phyloP scores from a whole-genome alignment of 371 early-diverging fungal genomes.

The Saksenaea vasiformis region DNA sequence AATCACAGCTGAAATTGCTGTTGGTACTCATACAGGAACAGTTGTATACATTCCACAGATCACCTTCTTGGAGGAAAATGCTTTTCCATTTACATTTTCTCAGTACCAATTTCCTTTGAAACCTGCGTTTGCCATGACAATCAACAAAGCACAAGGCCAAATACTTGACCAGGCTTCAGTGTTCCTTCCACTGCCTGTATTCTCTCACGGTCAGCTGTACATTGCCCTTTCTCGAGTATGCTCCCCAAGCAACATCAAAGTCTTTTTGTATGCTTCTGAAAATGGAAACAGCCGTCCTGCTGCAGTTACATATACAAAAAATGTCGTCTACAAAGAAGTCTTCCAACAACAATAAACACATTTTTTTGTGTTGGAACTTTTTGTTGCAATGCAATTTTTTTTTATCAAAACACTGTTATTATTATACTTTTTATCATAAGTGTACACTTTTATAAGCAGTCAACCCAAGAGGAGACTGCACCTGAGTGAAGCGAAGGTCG shows the following conservation, averaged over 20 bases:
- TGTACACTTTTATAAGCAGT: too few species aligned
- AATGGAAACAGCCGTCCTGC: neutral
- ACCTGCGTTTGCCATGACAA: slow-evolving; percentile 28
- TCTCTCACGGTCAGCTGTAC: slow-evolving; percentile 23
- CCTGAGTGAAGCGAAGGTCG: too few species aligned
- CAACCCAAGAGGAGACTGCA: too few species aligned
- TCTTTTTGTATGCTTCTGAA: neutral
- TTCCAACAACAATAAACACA: too few species aligned
- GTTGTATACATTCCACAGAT: neutral
- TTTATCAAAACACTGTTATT: too few species aligned
- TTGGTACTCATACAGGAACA: slow-evolving; percentile 5
- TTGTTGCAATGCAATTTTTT: too few species aligned
- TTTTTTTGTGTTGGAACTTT: too few species aligned
- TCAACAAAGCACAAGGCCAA: slow-evolving; percentile 30
- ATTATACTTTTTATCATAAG: too few species aligned
- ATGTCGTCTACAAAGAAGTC: too few species aligned
- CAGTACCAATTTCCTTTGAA: slow-evolving; percentile 23
- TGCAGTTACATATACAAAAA: too few species aligned
- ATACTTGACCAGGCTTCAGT: slow-evolving; percentile 16
- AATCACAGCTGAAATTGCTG: slow-evolving; percentile 17
- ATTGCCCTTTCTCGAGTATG: slow-evolving; percentile 17
- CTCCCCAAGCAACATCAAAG: neutral
- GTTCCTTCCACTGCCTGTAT: slow-evolving; percentile 15
- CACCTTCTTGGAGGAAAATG: neutral
- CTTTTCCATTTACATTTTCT: neutral